Evolutionary conservation across 83 land plant species (phyloP), one percentile per base, ranked within the genome.

Genomic region (Picea engelmannii): DNA sequence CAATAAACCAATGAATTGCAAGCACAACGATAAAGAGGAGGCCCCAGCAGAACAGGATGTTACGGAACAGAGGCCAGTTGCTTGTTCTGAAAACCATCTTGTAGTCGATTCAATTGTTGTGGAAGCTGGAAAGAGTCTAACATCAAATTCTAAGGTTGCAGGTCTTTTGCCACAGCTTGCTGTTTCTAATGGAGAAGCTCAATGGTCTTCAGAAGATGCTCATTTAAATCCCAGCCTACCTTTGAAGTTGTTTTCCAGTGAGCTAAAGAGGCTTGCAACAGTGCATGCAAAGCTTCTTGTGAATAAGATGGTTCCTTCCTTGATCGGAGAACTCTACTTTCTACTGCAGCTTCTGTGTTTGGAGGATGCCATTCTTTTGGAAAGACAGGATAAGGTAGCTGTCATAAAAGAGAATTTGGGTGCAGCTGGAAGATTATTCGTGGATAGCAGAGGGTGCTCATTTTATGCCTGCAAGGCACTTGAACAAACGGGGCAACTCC

Each of bases 401-500:
- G 35, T 5, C 44, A 68, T 68, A 31, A 35, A 68, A 42, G 76
- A 71, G 21, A 71, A 42, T n/a, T 21, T 20, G 6, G 25, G 15
- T 78, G 21, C 64, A 62, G 71, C 52, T 20, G 23, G 66, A 44
- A 79, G 21, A 13, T 71, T 84, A 10, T 82, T 87, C 38, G 40
- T 49, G 47, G 61, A 49, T 75, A 65, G 78, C 15, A 78, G 58
- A 73, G 76, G 79, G 44, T 84, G 89, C 55, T 78, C 87, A 61
- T 79, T 70, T 66, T 87, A 87, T 84, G 87, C 84, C n/a, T 82
- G 87, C 59, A 58, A 63, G 27, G 78, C 82, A 16, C 79, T 87
- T 82, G 87, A 87, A 20, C 84, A 87, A 25, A 61, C 78, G 25
- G 84, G 78, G 58, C 66, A 63, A 27, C 55, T 84, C 17, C 31